Evolutionary conservation across 352 stramenopile species (phyloP).

Genomic region (Nothophytophthora sp.): DNA sequence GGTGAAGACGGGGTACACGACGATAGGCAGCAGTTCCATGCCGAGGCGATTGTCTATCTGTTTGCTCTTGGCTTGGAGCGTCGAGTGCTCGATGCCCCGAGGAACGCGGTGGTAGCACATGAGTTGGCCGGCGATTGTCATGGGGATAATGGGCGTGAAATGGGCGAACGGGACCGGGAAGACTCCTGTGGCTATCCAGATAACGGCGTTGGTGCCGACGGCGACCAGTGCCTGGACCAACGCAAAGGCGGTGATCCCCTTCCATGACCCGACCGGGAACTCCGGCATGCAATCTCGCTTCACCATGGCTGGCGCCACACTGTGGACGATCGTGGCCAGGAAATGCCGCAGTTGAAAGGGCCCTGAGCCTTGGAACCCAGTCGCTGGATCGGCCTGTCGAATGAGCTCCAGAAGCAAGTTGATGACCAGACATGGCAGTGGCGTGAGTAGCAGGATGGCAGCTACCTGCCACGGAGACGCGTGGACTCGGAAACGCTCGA

Average conservation of each 20-base stretch:
- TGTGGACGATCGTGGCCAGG: slow-evolving; percentile 1
- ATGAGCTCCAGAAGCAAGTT: slow-evolving; percentile 24
- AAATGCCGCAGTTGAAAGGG: slow-evolving; percentile 18
- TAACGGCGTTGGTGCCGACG: slow-evolving; percentile 9
- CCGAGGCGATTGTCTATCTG: neutral
- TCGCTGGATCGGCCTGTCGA: slow-evolving; percentile 4
- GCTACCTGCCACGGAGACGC: neutral
- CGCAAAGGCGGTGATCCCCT: slow-evolving; percentile 3
- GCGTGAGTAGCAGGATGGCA: slow-evolving; percentile 5
- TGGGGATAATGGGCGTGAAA: slow-evolving; percentile 3
- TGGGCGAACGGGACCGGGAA: slow-evolving; percentile 33
- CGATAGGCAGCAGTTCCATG: slow-evolving; percentile 11
- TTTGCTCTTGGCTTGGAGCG: neutral
- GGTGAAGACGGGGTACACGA: slow-evolving; percentile 28
- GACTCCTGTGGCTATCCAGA: slow-evolving; percentile 5
- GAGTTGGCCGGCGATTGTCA: neutral
- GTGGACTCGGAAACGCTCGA: slow-evolving; percentile 1
- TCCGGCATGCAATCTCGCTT: slow-evolving; percentile 20
- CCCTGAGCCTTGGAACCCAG: slow-evolving; percentile 5
- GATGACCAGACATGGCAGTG: slow-evolving; percentile 18
- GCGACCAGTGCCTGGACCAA: slow-evolving; percentile 8
- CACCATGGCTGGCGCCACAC: neutral
- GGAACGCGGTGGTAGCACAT: neutral
- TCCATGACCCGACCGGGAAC: slow-evolving; percentile 3
- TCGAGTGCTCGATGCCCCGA: neutral